Percentiles rank a stretch among this genome's conserved stretches.
Conservation (phyloP, 108 stramenopile species). For the Nitzschia sp. region DNA sequence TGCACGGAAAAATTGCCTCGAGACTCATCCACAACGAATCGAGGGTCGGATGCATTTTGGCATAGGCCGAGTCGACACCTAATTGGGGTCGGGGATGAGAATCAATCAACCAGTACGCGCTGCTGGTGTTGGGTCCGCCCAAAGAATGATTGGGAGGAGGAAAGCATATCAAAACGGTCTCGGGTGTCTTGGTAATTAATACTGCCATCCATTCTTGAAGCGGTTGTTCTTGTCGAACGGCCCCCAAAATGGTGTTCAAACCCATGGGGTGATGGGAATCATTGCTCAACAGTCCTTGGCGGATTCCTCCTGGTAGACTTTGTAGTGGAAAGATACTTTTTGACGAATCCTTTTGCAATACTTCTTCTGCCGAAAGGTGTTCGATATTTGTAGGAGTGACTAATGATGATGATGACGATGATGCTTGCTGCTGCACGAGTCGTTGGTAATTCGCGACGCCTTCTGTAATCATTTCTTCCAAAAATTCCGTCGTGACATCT, state of each 20-base stretch:
- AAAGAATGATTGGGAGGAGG: conserved; percentile 23
- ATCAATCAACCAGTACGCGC: conserved; percentile 58
- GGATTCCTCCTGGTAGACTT: conserved; percentile 41
- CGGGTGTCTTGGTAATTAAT: conserved; percentile 80
- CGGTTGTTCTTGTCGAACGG: conserved; percentile 25
- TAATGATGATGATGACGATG: background rate
- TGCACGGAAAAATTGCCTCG: conserved; percentile 60
- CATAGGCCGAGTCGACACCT: conserved; percentile 47
- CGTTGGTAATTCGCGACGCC: conserved; percentile 51
- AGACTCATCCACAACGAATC: conserved; percentile 41
- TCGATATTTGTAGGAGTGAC: conserved; percentile 39
- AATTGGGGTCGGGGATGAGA: conserved; percentile 79
- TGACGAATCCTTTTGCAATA: conserved; percentile 26
- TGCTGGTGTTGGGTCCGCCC: too few species aligned
- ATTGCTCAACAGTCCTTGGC: conserved; percentile 68
- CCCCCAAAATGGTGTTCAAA: conserved; percentile 40
- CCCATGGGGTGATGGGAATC: conserved; percentile 56
- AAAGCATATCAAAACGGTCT: conserved; percentile 67
- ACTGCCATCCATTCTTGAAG: conserved; percentile 47
- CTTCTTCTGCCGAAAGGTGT: conserved; percentile 77
- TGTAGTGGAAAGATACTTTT: conserved; percentile 23
- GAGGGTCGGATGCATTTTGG: conserved; percentile 50
- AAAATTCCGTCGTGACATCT: conserved; percentile 38
- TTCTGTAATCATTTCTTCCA: conserved; percentile 37
- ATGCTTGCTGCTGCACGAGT: background rate